Evolutionary conservation across 139 green algal species (phyloP).

Genomic region (Chlamydomonas sp.): DNA sequence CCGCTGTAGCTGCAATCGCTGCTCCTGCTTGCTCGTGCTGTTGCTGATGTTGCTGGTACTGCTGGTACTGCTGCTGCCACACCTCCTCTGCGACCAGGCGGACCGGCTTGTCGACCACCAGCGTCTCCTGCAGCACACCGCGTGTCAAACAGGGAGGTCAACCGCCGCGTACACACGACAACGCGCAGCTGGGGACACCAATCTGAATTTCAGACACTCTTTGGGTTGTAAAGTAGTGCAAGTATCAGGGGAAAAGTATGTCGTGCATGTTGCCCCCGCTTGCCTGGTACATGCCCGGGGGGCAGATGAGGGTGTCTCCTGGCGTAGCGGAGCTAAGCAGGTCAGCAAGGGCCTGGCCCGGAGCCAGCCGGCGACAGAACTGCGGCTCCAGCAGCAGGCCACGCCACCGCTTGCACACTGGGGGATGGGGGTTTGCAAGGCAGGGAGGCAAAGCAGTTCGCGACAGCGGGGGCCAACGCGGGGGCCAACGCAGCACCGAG

Average conservation of each 20-base stretch:
- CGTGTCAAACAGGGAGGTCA: background rate
- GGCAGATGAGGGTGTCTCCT: slow-evolving; percentile 22
- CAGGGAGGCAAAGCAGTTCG: background rate
- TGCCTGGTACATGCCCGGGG: slow-evolving; percentile 26
- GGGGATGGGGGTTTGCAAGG: background rate
- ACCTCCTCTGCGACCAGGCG: slow-evolving; percentile 20
- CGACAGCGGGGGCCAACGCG: too few relatives aligned
- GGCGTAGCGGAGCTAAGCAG: background rate
- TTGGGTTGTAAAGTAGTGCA: too few relatives aligned
- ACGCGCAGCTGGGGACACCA: too few relatives aligned
- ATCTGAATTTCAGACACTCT: too few relatives aligned
- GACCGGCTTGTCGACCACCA: slow-evolving; percentile 16
- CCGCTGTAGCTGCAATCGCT: background rate
- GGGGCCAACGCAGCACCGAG: too few relatives aligned
- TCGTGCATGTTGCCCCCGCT: background rate
- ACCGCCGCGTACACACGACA: too few relatives aligned
- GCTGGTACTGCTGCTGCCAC: background rate
- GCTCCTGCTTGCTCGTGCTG: background rate
- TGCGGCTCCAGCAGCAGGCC: slow-evolving; percentile 1
- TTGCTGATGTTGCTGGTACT: background rate
- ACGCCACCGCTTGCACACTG: slow-evolving; percentile 28
- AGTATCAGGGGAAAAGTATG: too few relatives aligned
- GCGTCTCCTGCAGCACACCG: background rate
- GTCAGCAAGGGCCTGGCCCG: slow-evolving; percentile 8
- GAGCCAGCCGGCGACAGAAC: background rate